phyloP scores from a whole-genome alignment of 139 green algal species.

The Spirogloea muscicola region DNA sequence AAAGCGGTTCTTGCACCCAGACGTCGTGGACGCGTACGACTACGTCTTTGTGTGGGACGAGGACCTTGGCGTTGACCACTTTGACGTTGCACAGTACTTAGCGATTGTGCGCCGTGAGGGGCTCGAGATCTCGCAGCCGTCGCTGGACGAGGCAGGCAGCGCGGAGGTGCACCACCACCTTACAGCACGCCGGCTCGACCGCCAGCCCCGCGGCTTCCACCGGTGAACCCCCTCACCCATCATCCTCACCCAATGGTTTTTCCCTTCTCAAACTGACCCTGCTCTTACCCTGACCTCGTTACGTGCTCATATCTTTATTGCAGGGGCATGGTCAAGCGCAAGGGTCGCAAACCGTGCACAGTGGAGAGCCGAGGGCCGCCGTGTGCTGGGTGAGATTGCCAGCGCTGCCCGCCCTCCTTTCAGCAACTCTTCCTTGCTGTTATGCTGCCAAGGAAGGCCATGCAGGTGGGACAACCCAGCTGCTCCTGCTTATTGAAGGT shows the following conservation, averaged over 20 bases:
- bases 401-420: no score
- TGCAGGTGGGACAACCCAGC: background rate
- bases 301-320: no score
- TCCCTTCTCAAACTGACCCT: no score
- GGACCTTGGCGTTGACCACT: slow-evolving; percentile 27
- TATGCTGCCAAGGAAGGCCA: no score
- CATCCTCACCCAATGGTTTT: no score
- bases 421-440: no score
- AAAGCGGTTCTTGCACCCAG: slow-evolving; percentile 45
- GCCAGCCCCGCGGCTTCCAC: no score
- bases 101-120: background rate
- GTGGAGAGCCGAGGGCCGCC: no score
- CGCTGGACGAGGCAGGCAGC: background rate
- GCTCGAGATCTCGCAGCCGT: slow-evolving; percentile 17
- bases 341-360: no score
- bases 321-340: no score
- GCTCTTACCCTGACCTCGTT: background rate
- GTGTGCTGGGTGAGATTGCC: slow-evolving; percentile 25
- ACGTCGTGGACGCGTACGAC: slow-evolving; percentile 41
- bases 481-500: background rate
- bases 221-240: no score
- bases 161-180: background rate
- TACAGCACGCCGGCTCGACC: background rate
- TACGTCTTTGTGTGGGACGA: slow-evolving; percentile 45
- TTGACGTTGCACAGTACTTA: slow-evolving; percentile 1